These are phyloP conservation scores for Calvatia gigantea DNA, from an alignment of 768 basidiomycete genomes.

Conservation along the genomic window DNA sequence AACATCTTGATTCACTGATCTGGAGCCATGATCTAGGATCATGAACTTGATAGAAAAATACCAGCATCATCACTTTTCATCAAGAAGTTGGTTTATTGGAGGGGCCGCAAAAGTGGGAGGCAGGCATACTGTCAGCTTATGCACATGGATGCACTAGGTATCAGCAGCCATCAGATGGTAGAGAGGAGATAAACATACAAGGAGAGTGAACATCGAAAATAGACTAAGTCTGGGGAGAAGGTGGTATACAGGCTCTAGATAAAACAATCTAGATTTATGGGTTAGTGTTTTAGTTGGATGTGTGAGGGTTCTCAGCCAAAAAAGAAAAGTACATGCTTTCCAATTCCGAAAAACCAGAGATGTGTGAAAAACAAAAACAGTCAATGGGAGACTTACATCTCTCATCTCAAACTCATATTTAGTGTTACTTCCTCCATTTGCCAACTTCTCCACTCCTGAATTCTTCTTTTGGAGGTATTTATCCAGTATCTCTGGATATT, in stretches of 20 bases:
- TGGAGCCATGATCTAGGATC: slow-evolving; percentile 89
- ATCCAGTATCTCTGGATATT: neutral
- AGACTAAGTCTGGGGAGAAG: slow-evolving; percentile 83
- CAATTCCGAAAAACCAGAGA: slow-evolving; percentile 81
- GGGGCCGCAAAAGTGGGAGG: neutral
- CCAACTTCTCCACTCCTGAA: neutral
- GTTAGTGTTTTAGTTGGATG: neutral
- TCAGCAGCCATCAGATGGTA: neutral
- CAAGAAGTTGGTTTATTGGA: neutral
- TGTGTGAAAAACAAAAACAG: slow-evolving; percentile 88
- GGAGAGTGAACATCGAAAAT: slow-evolving; percentile 72
- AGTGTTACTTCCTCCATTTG: too few species aligned
- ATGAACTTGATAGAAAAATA: slow-evolving; percentile 81
- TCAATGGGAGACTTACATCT: slow-evolving; percentile 70
- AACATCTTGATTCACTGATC: slow-evolving; percentile 87
- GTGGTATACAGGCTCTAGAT: slow-evolving; percentile 86
- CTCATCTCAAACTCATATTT: slow-evolving; percentile 48
- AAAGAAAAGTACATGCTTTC: slow-evolving; percentile 54
- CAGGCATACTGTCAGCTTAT: slow-evolving; percentile 60
- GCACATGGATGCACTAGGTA: slow-evolving; percentile 48
- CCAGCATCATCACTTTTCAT: slow-evolving; percentile 69
- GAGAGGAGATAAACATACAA: slow-evolving; percentile 40
- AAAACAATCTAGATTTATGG: slow-evolving; percentile 56
- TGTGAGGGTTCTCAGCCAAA: slow-evolving; percentile 4
- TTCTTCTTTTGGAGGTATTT: neutral